Evolutionary conservation across 495 filamentous ascomycete species (phyloP), one percentile per base, ranked within the genome.

Genomic region (Aspergillus cavernicola): DNA sequence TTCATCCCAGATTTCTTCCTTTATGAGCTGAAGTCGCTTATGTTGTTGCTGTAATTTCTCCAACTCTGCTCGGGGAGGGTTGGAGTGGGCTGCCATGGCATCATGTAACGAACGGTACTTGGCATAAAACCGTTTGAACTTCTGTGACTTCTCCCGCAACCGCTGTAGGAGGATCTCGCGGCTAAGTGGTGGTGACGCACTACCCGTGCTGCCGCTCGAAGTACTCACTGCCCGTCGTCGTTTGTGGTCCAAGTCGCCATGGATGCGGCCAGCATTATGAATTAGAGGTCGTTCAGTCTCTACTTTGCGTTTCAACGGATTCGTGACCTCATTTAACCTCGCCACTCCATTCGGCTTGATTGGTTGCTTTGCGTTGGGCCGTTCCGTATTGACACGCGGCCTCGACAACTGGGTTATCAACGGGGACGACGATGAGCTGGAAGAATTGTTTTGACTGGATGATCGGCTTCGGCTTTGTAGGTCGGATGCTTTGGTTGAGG

Each of bases 401-500:
- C 62, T 62, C 16, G 71, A 55, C 11, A 73, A 41, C 32, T 77
- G 74, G 7, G 72, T 58, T 23, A 77, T 74, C 6, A 76, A 62
- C 15, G 71, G 72, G 12, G 49, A 52, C 3, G 75, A 76, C 11
- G 71, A 75, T 7, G 76, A 69, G 55, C 72, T 66, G 15, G 72
- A 72, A 16, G 72, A 64, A 52, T 74, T 71, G 38, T 73, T 70
- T 16, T 72, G 68, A 42, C 69, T 72, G 35, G 73, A 72, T 31
- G 72, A 70, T 18, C 70, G 68, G 46, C 56, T 71, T 52, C 67
- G 68, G 40, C 64, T 65, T 23, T 71, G 80, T 18, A 85, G 59
- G 48, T 89, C 85, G 4, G 86, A 88, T 6, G 83, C 84, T 66
- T 89, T 90, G 13, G 85, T 82, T 2, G 86, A 86, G 18, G 86